These are phyloP conservation scores for Astraeus odoratus DNA, from an alignment of 768 basidiomycete species.

Conservation along the genomic window DNA sequence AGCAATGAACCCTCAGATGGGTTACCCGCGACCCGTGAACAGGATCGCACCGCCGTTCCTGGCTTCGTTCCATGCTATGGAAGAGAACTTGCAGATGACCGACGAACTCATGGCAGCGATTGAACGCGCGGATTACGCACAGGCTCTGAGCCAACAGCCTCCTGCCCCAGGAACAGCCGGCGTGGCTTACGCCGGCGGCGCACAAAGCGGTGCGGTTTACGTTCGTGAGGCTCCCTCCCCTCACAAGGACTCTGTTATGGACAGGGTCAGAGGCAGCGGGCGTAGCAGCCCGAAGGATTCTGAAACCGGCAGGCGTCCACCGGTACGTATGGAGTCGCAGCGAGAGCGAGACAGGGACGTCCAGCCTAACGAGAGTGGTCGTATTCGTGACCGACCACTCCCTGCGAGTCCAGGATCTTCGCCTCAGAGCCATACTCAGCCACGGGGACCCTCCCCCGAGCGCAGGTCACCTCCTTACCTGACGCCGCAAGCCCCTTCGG, in stretches of 20 bases:
- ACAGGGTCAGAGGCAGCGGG: slow-evolving; percentile 47
- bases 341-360: slow-evolving; percentile 40
- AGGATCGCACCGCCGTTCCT: slow-evolving; percentile 52
- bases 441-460: slow-evolving; percentile 46
- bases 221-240: slow-evolving; percentile 33
- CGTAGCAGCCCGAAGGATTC: slow-evolving; percentile 50
- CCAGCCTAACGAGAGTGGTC: slow-evolving; percentile 21
- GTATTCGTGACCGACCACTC: slow-evolving; percentile 21
- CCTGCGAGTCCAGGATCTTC: slow-evolving; percentile 31
- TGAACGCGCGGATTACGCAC: slow-evolving; percentile 62
- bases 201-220: slow-evolving; percentile 32
- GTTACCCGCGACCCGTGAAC: slow-evolving; percentile 60
- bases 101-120: slow-evolving; percentile 66
- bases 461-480: slow-evolving; percentile 45
- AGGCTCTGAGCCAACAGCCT: slow-evolving; percentile 42
- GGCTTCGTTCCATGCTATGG: slow-evolving; percentile 44
- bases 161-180: slow-evolving; percentile 32
- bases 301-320: slow-evolving; percentile 26
- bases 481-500: slow-evolving; percentile 41
- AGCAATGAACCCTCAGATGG: slow-evolving; percentile 31
- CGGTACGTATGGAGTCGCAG: slow-evolving; percentile 28
- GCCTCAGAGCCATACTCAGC: slow-evolving; percentile 34
- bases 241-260: slow-evolving; percentile 45
- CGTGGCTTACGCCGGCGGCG: slow-evolving; percentile 42
- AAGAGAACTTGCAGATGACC: slow-evolving; percentile 61